Conservation (phyloP, 441 rosid species). For the Francoa sonchifolia region DNA sequence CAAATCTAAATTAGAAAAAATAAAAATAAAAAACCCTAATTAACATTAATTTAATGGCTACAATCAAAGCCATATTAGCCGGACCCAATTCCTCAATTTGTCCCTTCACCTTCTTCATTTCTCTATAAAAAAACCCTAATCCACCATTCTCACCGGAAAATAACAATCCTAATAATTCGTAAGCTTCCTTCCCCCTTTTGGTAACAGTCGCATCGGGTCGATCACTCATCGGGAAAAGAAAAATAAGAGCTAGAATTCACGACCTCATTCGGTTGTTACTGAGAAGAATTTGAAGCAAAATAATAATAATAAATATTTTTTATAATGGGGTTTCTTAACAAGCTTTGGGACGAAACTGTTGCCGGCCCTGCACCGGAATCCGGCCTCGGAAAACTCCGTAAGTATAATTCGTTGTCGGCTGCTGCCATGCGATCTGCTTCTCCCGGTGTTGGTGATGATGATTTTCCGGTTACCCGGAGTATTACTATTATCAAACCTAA, state of each 20-base stretch:
- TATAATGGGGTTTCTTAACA: slow-evolving; percentile 59
- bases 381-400: slow-evolving; percentile 49
- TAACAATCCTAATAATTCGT: no score
- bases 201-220: slow-evolving; percentile 37
- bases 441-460: slow-evolving; percentile 8
- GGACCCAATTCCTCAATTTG: slow-evolving; percentile 15
- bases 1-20: no score
- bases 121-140: no score
- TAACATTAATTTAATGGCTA: slow-evolving; percentile 26
- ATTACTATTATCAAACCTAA: slow-evolving; percentile 38
- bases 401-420: slow-evolving; percentile 36
- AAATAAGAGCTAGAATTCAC: not conserved
- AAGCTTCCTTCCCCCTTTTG: slow-evolving; percentile 23
- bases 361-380: slow-evolving; percentile 76
- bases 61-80: slow-evolving; percentile 21
- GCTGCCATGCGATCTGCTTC: slow-evolving; percentile 20
- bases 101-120: slow-evolving; percentile 17
- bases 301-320: not conserved
- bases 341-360: slow-evolving; percentile 91
- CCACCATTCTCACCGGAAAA: no score
- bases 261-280: slow-evolving; percentile 36
- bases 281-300: slow-evolving; percentile 10
- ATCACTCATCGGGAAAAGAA: slow-evolving; percentile 12
- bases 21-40: no score
- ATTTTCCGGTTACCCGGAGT: slow-evolving; percentile 38